Base-by-base conservation (phyloP, 2,329 filamentous ascomycete genomes). In the Malbranchea cinnamomea region DNA sequence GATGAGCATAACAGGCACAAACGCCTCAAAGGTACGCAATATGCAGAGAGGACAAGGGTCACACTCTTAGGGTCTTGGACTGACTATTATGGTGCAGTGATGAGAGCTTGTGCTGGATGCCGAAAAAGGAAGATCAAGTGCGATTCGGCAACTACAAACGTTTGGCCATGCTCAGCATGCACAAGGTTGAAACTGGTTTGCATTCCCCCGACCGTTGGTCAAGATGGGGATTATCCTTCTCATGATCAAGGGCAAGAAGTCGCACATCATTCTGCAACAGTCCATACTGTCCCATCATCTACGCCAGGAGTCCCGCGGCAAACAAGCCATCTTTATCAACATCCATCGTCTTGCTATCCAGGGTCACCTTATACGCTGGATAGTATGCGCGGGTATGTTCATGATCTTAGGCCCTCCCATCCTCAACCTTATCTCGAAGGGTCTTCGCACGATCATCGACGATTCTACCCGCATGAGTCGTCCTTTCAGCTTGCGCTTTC, bases 1-100 rank as follows among this genome's bases (percentile, higher is more conserved):
- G 87, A 95, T 56, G 87, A 95, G 56, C 89, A 95, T 57, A 95
- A 95, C 62, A 78, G 89, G 40, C 89, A 95, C 59, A 95, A 95
- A 60, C 74, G 87, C 45, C 63, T 95, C 39, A 95, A 95, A 68
- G 83, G 83, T 89, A 70, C 37, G 53, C 23, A 8, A 10, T 10
- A 28, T 11, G 7, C 14, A 22, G 19, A 26, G 40, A 28, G 39
- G 30, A 34, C 24, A 41, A 41, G 30, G 23, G 34, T 15, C 15
- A 33, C 11, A 13, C 26, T n/a, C 18, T 10, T 32, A 13, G 9
- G 19, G 3, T 23, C 10, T 21, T 13, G 4, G 13, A 3, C 3
- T 26, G 23, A 28, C 31, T 38, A 33, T 30, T 33, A 12, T 11
- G 20, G n/a, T 28, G 9, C 39, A 91, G 87, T 94, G 30, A 94